Evolutionary conservation across 176 grass and related monocot species (phyloP).

Genomic region (Triticum aestivum): IWGSC_CS_RefSeq_v2.1 NC_057808.1:271715629-271716128

Average conservation of each 20-base stretch:
- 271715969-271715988: neutral
- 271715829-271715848: neutral
- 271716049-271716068: neutral
- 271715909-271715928: neutral
- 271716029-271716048: neutral
- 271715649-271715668: neutral
- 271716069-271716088: neutral
- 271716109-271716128: slow-evolving; percentile 8
- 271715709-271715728: neutral
- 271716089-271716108: neutral
- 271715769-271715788: neutral
- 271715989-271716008: neutral
- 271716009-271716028: neutral
- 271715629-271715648: slow-evolving; percentile 82
- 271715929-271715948: slow-evolving; percentile 11
- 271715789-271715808: neutral
- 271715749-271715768: too few species aligned
- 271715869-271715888: neutral
- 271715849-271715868: neutral
- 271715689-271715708: slow-evolving; percentile 10
- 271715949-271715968: slow-evolving; percentile 12
- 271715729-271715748: slow-evolving; percentile 23
- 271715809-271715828: neutral
- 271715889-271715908: neutral
- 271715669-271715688: neutral